phyloP scores from a whole-genome alignment of 23 red algal species.

The Gracilaria vermiculophylla region DNA sequence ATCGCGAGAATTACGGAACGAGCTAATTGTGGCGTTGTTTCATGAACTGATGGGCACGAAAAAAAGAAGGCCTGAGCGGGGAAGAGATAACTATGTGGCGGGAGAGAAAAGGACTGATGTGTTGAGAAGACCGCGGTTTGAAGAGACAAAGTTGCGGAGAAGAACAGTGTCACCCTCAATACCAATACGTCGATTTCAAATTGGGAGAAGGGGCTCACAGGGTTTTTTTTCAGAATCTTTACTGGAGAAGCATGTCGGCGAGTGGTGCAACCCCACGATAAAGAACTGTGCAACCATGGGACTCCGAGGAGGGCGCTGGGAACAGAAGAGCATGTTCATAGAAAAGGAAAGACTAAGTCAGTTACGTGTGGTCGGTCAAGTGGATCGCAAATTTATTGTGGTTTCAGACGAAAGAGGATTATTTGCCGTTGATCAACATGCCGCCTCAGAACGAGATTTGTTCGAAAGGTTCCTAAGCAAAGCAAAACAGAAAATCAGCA shows the following conservation, averaged over 20 bases:
- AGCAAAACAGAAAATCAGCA: not conserved
- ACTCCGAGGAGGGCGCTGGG: not conserved
- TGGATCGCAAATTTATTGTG: slow-evolving; percentile 82
- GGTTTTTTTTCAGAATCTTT: not conserved
- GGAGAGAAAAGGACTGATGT: not conserved
- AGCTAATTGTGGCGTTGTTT: not conserved
- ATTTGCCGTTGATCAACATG: slow-evolving; percentile 90
- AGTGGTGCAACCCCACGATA: slow-evolving; percentile 35
- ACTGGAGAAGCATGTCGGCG: not conserved
- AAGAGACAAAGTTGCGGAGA: not conserved
- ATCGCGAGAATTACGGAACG: not conserved
- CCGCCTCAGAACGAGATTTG: slow-evolving; percentile 78
- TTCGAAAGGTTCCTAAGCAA: slow-evolving; percentile 64
- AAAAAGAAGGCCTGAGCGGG: not conserved
- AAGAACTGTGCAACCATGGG: not conserved
- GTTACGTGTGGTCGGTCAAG: slow-evolving; percentile 64
- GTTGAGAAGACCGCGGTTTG: not conserved
- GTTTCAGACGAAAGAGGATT: slow-evolving; percentile 33
- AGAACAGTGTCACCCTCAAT: not conserved
- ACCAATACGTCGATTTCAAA: not conserved
- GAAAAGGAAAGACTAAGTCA: not conserved
- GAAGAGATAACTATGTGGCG: not conserved
- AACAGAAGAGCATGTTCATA: not conserved
- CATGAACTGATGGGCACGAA: not conserved
- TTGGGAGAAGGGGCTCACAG: not conserved